Percentiles rank a stretch among this genome's conserved stretches.
These are phyloP conservation scores for Sicyos baderoa DNA, from an alignment of 306 rosid species.

Conservation along the genomic window DNA sequence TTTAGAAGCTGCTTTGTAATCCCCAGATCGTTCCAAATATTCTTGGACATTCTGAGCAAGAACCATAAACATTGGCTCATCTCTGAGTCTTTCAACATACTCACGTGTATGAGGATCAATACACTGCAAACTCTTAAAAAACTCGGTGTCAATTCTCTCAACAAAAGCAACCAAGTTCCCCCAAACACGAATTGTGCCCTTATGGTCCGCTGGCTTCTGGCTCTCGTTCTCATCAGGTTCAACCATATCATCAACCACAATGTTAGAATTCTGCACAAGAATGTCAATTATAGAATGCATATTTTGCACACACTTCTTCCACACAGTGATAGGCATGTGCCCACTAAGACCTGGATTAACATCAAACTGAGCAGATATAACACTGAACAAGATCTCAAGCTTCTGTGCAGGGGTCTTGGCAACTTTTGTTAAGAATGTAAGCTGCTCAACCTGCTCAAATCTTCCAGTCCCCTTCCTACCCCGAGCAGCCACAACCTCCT, in stretches of 20 bases:
- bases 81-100: slow-evolving; percentile 88
- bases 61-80: slow-evolving; percentile 68
- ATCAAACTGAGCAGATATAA: slow-evolving; percentile 92
- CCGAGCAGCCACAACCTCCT: slow-evolving; percentile 92
- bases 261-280: slow-evolving; percentile 64
- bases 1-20: slow-evolving; percentile 68
- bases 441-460: slow-evolving; percentile 94
- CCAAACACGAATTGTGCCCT: slow-evolving; percentile 77
- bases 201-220: slow-evolving; percentile 60
- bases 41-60: slow-evolving; percentile 96
- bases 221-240: slow-evolving; percentile 90
- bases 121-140: slow-evolving; percentile 94
- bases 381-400: slow-evolving; percentile 82
- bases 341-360: slow-evolving; percentile 91
- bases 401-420: slow-evolving; percentile 98
- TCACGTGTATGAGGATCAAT: slow-evolving; percentile 96
- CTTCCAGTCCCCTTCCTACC: slow-evolving; percentile 95
- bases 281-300: slow-evolving; percentile 79
- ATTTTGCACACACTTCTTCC: slow-evolving; percentile 90
- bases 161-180: slow-evolving; percentile 86
- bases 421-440: slow-evolving; percentile 80
- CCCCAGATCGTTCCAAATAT: slow-evolving; percentile 56
- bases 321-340: slow-evolving; percentile 83
- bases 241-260: slow-evolving; percentile 67
- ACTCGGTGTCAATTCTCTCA: slow-evolving; percentile 71